Evolutionary conservation across 1,139 yeast genomes (phyloP).

Genomic region (Chernovozyma aurita): DNA sequence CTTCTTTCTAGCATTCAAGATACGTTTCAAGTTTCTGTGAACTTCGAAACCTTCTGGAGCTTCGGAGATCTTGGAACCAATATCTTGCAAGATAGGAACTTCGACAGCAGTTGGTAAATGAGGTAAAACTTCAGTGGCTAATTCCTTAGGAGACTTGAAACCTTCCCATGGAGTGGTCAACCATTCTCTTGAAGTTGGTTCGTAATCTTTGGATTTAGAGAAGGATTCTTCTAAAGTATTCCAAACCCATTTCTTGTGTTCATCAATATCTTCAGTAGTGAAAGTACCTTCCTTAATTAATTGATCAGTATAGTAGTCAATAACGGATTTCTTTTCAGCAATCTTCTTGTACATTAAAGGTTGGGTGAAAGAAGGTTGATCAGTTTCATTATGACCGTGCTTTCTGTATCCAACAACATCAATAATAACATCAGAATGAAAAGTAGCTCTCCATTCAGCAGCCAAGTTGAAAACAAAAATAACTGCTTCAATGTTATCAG

Average conservation of each 20-base stretch:
- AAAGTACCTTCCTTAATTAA: slow-evolving; percentile 83
- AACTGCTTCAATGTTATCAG: slow-evolving; percentile 94
- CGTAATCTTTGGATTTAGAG: slow-evolving; percentile 80
- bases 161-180: slow-evolving; percentile 98
- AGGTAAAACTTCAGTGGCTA: slow-evolving; percentile 92
- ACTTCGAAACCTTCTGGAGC: slow-evolving; percentile 88
- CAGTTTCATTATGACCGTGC: slow-evolving; percentile 98
- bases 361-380: slow-evolving; percentile 98
- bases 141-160: slow-evolving; percentile 95
- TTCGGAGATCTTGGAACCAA: slow-evolving; percentile 75
- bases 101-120: slow-evolving; percentile 94
- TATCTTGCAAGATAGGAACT: slow-evolving; percentile 63
- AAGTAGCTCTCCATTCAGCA: slow-evolving; percentile 97
- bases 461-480: slow-evolving; percentile 92
- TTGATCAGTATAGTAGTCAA: slow-evolving; percentile 79
- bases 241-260: slow-evolving; percentile 99
- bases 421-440: slow-evolving; percentile 92
- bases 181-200: slow-evolving; percentile 96
- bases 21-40: slow-evolving; percentile 95
- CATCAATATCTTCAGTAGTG: slow-evolving; percentile 84
- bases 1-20: slow-evolving; percentile 82
- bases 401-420: slow-evolving; percentile 98
- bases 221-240: slow-evolving; percentile 85
- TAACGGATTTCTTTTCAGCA: slow-evolving; percentile 82
- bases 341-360: slow-evolving; percentile 94